phyloP scores from a whole-genome alignment of 306 rosid genomes.

The Quillaja saponaria region DNA sequence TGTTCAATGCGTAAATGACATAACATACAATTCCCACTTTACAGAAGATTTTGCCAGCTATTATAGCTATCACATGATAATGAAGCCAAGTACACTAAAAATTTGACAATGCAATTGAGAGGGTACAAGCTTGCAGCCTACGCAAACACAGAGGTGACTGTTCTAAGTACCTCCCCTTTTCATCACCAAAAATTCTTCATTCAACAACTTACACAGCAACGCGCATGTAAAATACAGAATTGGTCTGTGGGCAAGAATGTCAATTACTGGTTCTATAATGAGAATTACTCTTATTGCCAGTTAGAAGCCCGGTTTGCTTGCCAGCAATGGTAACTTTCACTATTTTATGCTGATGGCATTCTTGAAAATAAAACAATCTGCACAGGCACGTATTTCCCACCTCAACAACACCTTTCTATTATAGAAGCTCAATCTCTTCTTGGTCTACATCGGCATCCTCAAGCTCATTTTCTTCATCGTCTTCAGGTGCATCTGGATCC shows the following conservation, averaged over 20 bases:
- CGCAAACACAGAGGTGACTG: constrained; percentile 16
- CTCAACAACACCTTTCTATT: constrained; percentile 25
- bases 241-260: not conserved
- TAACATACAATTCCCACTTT: no score
- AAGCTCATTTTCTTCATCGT: constrained; percentile 92
- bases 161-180: constrained; percentile 6
- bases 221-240: no score
- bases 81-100: constrained; percentile 20
- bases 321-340: constrained; percentile 7
- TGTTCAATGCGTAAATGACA: no score
- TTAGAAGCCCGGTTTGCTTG: not conserved
- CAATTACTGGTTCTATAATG: constrained; percentile 21
- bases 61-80: constrained; percentile 17
- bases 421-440: constrained; percentile 86
- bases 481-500: constrained; percentile 99
- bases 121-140: constrained; percentile 28
- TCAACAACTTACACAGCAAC: no score
- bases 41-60: no score
- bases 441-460: constrained; percentile 97
- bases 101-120: constrained; percentile 30
- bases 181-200: constrained; percentile 11
- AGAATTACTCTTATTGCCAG: constrained; percentile 27
- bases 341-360: constrained; percentile 28
- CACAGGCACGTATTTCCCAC: constrained; percentile 23
- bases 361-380: constrained; percentile 30